Evolutionary conservation across 495 filamentous ascomycete species (phyloP).

Genomic region (Aspergillus cavernicola): DNA sequence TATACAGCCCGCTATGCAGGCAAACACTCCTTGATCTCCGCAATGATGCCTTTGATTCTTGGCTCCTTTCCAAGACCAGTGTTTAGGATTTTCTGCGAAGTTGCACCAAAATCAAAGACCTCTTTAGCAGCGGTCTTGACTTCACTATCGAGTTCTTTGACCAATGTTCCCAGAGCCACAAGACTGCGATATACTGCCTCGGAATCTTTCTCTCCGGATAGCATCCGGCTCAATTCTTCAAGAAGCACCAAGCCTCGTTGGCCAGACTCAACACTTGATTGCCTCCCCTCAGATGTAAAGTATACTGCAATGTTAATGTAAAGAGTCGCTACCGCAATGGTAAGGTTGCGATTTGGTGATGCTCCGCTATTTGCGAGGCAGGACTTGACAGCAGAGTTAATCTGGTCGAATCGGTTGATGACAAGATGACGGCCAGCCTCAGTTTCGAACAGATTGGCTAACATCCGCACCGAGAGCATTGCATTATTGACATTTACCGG

Average conservation of each 20-base stretch:
- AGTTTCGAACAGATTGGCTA: constrained; percentile 86
- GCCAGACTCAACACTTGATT: constrained; percentile 38
- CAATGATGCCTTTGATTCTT: constrained; percentile 45
- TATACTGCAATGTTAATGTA: constrained; percentile 82
- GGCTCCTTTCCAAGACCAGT: constrained; percentile 45
- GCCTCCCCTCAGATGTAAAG: constrained; percentile 38
- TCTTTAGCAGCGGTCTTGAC: constrained; percentile 47
- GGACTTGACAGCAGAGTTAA: constrained; percentile 48
- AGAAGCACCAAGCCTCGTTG: constrained; percentile 59
- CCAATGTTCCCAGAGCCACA: constrained; percentile 76
- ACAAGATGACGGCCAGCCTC: constrained; percentile 62
- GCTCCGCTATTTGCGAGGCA: constrained; percentile 37
- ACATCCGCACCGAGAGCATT: constrained; percentile 78
- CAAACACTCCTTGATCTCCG: constrained; percentile 39
- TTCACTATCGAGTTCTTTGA: constrained; percentile 41
- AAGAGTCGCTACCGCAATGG: constrained; percentile 75
- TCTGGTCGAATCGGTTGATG: constrained; percentile 53
- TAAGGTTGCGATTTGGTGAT: constrained; percentile 71
- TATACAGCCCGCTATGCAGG: constrained; percentile 8
- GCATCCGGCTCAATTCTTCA: constrained; percentile 58
- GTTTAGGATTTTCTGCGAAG: constrained; percentile 32
- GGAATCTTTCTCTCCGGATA: constrained; percentile 63
- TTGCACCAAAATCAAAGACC: constrained; percentile 39
- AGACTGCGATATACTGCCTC: constrained; percentile 82
- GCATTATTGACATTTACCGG: constrained; percentile 64